Evolutionary conservation across 768 basidiomycete genomes (phyloP), one percentile per base, ranked within the genome.

Genomic region (Kwoniella sp.): DNA sequence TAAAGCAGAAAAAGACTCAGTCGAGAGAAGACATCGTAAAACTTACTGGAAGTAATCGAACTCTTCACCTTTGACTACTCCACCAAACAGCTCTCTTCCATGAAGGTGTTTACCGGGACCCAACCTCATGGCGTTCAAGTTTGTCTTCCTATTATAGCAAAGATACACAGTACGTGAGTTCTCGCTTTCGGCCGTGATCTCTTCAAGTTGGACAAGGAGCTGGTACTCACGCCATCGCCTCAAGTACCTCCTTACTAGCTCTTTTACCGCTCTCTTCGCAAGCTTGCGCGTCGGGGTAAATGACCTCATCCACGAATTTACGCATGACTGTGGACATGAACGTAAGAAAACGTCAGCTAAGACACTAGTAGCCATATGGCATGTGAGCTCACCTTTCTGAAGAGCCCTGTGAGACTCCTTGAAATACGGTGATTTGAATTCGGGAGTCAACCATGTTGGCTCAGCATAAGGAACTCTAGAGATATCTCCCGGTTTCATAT

Each of bases 251-350:
- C 76, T 88, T 85, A 63, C 86, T 88, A 0, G 91, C 89, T 25
- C 89, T 85, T 82, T 95, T 94, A n/a, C 92, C 92, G 70, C 90
- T 90, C 68, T 88, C 89, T 81, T 96, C 94, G 66, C 88, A 86
- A 22, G 84, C 83, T 83, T 83, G 80, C 0, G 92, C 89, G 72
- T 95, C 92, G 4, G 88, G 81, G 26, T 83, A 82, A 62, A 95
- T 81, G 25, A 88, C 83, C 61, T 87, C 87, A 71, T 90, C 85
- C 76, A 89, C 65, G 82, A 93, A 85, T 79, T 85, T 81, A 49
- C 85, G 84, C 68, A 90, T 82, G 0, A 81, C 87, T 70, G 82
- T 85, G 36, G 17, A 25, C 13, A 2, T 24, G 12, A 52, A n/a
- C 8, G 10, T 33, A 13, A 33, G 33, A 19, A 9, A 44, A 3